Evolutionary conservation across 2,329 filamentous ascomycete species (phyloP).

Genomic region (Botrytis pseudocinerea): DNA sequence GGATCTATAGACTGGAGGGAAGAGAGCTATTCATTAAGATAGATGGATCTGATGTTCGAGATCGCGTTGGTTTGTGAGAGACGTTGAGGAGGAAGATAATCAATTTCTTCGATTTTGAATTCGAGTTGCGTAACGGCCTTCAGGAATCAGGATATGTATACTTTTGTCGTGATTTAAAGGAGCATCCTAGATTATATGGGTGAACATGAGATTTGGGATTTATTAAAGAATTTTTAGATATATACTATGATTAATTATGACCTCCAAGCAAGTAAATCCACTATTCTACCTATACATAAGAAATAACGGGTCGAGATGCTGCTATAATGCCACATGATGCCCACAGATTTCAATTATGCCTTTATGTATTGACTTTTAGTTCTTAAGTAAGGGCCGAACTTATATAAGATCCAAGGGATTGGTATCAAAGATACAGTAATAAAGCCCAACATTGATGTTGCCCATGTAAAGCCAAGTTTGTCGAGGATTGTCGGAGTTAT

Average conservation of each 20-base stretch:
- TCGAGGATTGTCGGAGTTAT: slow-evolving; percentile 51
- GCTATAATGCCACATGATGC: not conserved
- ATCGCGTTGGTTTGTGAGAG: no score
- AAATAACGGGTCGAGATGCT: not conserved
- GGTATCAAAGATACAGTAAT: slow-evolving; percentile 46
- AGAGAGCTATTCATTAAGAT: no score
- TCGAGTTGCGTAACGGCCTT: not conserved
- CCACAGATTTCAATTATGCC: not conserved
- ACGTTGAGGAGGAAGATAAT: no score
- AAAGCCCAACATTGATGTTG: slow-evolving; percentile 46
- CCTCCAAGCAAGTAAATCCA: not conserved
- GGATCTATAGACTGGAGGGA: no score
- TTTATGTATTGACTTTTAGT: slow-evolving; percentile 38
- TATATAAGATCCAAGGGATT: slow-evolving; percentile 49
- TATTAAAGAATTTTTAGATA: not conserved
- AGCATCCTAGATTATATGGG: not conserved
- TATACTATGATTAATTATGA: not conserved
- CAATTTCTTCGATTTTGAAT: no score
- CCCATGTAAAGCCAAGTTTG: slow-evolving; percentile 46
- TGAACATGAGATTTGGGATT: not conserved
- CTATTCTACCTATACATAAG: not conserved
- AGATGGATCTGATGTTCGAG: no score
- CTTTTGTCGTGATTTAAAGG: not conserved
- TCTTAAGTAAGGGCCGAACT: slow-evolving; percentile 42
- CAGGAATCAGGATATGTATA: not conserved